These are phyloP conservation scores for Durotheca rogersii DNA, from an alignment of 495 filamentous ascomycete genomes.

Conservation along the genomic window DNA sequence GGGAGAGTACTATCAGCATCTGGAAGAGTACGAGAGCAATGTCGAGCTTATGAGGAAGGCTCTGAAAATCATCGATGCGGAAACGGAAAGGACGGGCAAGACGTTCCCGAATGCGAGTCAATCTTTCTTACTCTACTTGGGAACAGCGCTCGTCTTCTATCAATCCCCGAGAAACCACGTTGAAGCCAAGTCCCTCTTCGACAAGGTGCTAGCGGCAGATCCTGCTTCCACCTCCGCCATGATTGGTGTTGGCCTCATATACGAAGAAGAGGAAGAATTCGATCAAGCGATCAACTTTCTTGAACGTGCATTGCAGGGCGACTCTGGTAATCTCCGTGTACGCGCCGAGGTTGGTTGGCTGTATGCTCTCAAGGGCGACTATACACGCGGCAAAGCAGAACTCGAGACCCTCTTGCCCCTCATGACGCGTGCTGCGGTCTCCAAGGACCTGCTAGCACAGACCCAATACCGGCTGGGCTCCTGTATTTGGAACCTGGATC, in stretches of 20 bases:
- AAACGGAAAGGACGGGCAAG: conserved; percentile 65
- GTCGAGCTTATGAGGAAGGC: conserved; percentile 78
- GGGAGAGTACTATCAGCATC: conserved; percentile 76
- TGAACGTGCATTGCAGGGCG: conserved; percentile 66
- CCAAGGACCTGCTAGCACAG: conserved; percentile 74
- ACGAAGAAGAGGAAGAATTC: conserved; percentile 90
- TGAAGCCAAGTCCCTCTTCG: conserved; percentile 82
- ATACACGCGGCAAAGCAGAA: conserved; percentile 59
- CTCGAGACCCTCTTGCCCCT: conserved; percentile 66
- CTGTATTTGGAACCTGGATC: conserved; percentile 82
- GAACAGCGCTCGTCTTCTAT: conserved; percentile 79
- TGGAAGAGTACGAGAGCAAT: conserved; percentile 85
- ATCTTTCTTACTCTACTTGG: conserved; percentile 72
- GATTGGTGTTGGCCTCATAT: conserved; percentile 85
- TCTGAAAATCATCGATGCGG: conserved; percentile 55
- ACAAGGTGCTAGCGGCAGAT: conserved; percentile 70
- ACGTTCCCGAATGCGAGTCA: conserved; percentile 66
- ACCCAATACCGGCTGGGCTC: conserved; percentile 85
- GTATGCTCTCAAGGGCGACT: conserved; percentile 77
- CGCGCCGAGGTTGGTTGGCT: conserved; percentile 87
- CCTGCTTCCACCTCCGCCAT: conserved; percentile 73
- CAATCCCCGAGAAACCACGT: conserved; percentile 85
- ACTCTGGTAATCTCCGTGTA: conserved; percentile 71
- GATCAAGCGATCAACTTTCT: conserved; percentile 75
- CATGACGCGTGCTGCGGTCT: conserved; percentile 34